Base-by-base conservation (phyloP, 2,329 filamentous ascomycete species). In the Ascosphaera pollenicola region DNA sequence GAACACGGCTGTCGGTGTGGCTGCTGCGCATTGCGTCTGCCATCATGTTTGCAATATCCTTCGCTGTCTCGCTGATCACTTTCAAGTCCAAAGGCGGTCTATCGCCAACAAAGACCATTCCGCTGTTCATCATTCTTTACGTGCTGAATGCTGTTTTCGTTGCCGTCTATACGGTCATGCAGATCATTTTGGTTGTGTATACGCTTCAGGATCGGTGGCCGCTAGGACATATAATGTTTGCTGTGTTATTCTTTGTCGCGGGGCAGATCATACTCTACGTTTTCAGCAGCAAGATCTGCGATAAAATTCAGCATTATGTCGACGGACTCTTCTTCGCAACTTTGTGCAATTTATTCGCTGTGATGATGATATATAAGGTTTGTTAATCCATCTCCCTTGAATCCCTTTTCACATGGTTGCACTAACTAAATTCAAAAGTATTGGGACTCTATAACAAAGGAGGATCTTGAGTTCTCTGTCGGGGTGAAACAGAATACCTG, bases 281-380 rank as follows among this genome's bases (percentile, higher is more conserved):
- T 17, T 82, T 94, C 53, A 89, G 82, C 61, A 68, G 76, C 46
- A 73, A 69, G 45, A 85, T 98, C 51, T 98, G 89, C 63, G 69
- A 77, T 39, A 71, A 73, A 36, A 74, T 85, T 31, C 75, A 82
- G 58, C 89, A 98, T 58, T 98, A 95, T 54, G 61, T 98, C 37
- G 89, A 98, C 52, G 87, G 87, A 0, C 61, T 95, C 37, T 92
- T 95, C 63, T 85, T 98, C 53, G 82, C 84, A 3, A 94, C 87
- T 0, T 75, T 87, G 40, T 89, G 84, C 64, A 98, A 98, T 54
- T 62, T 98, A 35, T 65, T 98, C 35, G 83, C 76, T 10, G 87
- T 98, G 44, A 98, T 98, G 89, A 98, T 95, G 89, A 76, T 98
- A 30, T 98, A 98, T 70, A 98, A 98, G 78, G 83, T 76, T 59